Base-by-base conservation (phyloP, 306 rosid genomes). In the Delonix regia region DNA sequence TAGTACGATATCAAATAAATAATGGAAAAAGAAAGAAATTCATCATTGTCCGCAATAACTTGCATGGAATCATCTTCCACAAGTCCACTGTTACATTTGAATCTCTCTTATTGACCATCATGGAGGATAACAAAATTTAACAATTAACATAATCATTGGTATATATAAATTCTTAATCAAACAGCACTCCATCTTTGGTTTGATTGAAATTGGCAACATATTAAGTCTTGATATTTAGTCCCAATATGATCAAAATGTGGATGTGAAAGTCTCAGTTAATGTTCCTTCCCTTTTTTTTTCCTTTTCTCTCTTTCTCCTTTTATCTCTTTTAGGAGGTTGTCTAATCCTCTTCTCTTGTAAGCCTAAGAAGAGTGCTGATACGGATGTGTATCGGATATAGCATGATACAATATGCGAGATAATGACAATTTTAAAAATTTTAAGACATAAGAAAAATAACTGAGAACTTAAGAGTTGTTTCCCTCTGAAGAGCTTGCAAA, bases 401-500 rank as follows among this genome's bases (percentile, higher is more conserved):
- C n/a, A n/a, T n/a, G n/a, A n/a, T n/a, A n/a, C n/a, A n/a, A n/a
- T n/a, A n/a, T n/a, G n/a, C n/a, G n/a, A n/a, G n/a, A n/a, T n/a
- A n/a, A n/a, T n/a, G n/a, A n/a, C n/a, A n/a, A n/a, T n/a, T n/a
- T n/a, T n/a, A 30, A 4, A 30, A 1, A 30, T 30, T 30, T 4
- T 1, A 53, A 18, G 51, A 16, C 65, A 64, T 64, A 13, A 45
- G 2, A 10, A 15, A 30, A 62, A 42, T 33, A 64, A 47, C 6
- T 21, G 24, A 27, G 65, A n/a, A n/a, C n/a, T n/a, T n/a, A n/a
- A n/a, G n/a, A n/a, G n/a, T n/a, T n/a, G n/a, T n/a, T n/a, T 25
- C 61, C 75, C 7, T 59, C 21, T 9, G 80, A 76, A 56, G 87
- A 85, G 88, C 85, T 76, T 5, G 87, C 85, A 79, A 88, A 88